These are phyloP conservation scores for Sinapis alba DNA, from an alignment of 441 rosid genomes.

Conservation along the genomic window DNA sequence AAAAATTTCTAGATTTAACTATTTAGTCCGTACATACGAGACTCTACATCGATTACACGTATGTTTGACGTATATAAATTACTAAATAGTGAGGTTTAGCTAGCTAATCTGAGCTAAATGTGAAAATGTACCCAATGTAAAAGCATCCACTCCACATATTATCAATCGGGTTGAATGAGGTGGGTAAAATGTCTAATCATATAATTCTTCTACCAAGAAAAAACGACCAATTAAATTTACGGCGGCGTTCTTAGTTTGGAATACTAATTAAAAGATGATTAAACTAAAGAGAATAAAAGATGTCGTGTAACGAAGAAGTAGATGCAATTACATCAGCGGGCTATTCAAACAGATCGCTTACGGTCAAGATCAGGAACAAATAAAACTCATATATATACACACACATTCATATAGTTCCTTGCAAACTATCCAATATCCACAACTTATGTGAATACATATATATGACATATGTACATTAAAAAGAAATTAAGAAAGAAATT, in stretches of 20 bases:
- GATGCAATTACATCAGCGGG: neutral
- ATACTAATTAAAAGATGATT: neutral
- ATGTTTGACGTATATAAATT: neutral
- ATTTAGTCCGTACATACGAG: conserved; percentile 17
- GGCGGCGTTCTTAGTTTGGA: conserved; percentile 9
- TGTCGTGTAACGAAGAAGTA: conserved; percentile 18
- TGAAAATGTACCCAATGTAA: neutral
- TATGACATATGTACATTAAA: neutral
- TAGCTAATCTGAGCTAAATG: neutral
- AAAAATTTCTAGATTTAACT: conserved; percentile 20
- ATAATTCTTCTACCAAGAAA: conserved; percentile 4
- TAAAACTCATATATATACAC: neutral
- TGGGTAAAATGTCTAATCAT: conserved; percentile 6
- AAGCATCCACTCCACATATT: neutral
- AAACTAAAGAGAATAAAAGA: conserved; percentile 10
- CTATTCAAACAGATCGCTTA: conserved; percentile 3
- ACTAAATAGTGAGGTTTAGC: conserved; percentile 20
- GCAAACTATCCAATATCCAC: neutral
- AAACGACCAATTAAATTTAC: neutral
- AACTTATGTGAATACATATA: neutral
- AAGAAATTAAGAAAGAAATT: neutral
- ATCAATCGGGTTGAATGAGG: neutral
- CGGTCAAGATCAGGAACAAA: conserved; percentile 25
- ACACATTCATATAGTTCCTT: neutral
- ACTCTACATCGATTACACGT: neutral